A percentile compares a stretch with the other conserved stretches of the same genome.
These are phyloP conservation scores for Diaporthe humulicola DNA, from an alignment of 2,329 filamentous ascomycete genomes.

Conservation along the genomic window DNA sequence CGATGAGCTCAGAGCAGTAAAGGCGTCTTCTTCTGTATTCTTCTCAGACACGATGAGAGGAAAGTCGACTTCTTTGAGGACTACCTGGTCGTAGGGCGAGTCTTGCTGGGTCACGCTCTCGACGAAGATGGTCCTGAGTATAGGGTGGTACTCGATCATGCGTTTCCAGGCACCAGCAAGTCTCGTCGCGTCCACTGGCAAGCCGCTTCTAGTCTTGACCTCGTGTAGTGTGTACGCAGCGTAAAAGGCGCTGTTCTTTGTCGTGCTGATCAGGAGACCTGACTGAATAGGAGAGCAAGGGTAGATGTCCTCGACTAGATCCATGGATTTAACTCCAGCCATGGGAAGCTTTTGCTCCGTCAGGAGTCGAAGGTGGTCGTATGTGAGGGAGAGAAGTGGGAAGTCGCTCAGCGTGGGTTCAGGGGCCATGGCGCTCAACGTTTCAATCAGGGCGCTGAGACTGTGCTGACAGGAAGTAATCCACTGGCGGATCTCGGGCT, in stretches of 20 bases:
- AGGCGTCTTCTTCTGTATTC: not conserved
- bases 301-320: constrained; percentile 51
- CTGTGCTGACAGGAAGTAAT: not conserved
- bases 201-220: constrained; percentile 3
- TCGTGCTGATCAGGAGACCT: constrained; percentile 53
- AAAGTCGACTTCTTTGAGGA: constrained; percentile 42
- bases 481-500: constrained; percentile 4
- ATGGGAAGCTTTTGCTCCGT: constrained; percentile 26
- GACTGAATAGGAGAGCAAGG: constrained; percentile 55
- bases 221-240: constrained; percentile 22
- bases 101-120: constrained; percentile 46
- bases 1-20: not conserved
- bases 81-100: constrained; percentile 48
- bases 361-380: constrained; percentile 45
- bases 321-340: constrained; percentile 41
- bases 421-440: constrained; percentile 42
- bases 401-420: constrained; percentile 51
- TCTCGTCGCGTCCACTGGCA: constrained; percentile 33
- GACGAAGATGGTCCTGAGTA: constrained; percentile 51
- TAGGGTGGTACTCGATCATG: constrained; percentile 48
- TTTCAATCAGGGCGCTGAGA: constrained; percentile 34
- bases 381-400: constrained; percentile 49
- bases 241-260: constrained; percentile 44
- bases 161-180: constrained; percentile 43
- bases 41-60: constrained; percentile 23